Evolutionary conservation across 352 stramenopile species (phyloP), one percentile per base, ranked within the genome.

Genomic region (Phytophthora capsici): DNA sequence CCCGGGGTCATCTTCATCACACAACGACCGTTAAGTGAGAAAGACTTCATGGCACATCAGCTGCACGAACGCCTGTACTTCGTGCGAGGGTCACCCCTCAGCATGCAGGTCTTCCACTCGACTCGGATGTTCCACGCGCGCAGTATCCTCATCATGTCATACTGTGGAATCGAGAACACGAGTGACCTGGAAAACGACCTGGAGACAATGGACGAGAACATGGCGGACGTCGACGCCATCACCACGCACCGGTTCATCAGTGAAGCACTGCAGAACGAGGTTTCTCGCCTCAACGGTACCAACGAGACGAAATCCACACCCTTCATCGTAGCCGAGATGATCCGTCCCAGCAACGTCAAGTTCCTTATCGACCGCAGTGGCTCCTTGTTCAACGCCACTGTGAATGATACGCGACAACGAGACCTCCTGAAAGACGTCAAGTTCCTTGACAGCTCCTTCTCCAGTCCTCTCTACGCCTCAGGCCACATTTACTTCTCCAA

Each of bases 401-500:
- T 69, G 0, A 81, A 83, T 44, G 55, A 82, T 23, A 10, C 71
- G 2, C 80, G 74, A 1, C 50, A 67, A 16, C 68, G 58, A n/a
- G 78, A 87, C 30, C 55, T 87, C 19, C 63, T 88, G 6, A 79
- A 82, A 28, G 78, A 91, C n/a, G 55, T 75, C 1, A 86, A 88
- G 30, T 75, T 68, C 19, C 51, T 91, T 8, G 83, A 91, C 34
- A 71, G 78, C 4, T 77, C 74, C 0, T 78, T 91, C 25, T 82
- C 88, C 56, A 83, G 63, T 6, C 74, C 80, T 6, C 51, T 90
- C 1, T 91, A 88, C 43, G 72, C 81, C 16, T 83, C 79, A 1
- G 83, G 85, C 0, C 77, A 90, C 53, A 81, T 94, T 43, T 89
- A 80, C 57, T 90, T 92, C 30, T 83, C 83, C 2, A 91, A 94